Conservation (phyloP, 2,329 filamentous ascomycete species). For the Alternaria triticimaculans region DNA sequence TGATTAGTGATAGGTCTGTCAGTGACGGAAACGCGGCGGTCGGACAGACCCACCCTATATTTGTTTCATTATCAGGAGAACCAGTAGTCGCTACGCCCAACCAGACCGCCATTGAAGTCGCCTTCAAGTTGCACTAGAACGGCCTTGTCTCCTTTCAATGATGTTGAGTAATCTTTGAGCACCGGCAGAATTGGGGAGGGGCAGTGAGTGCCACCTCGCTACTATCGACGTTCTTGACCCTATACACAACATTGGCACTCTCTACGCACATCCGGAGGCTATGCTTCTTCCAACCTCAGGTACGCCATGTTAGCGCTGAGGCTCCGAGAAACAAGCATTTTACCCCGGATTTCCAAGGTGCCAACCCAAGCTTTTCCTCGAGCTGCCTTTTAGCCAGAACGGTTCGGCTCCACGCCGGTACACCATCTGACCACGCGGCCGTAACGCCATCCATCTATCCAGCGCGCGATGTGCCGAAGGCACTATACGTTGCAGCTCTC, state of each 20-base stretch:
- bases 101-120: background rate
- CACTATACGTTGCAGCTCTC: constrained; percentile 2
- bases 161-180: background rate
- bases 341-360: constrained; percentile 16
- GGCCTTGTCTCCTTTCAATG: too few species aligned
- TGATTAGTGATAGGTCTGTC: background rate
- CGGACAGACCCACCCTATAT: background rate
- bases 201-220: background rate
- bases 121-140: background rate
- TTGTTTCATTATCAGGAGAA: constrained; percentile 1
- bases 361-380: constrained; percentile 5
- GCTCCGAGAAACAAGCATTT: constrained; percentile 17
- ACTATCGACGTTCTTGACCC: background rate
- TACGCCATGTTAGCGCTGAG: constrained; percentile 2
- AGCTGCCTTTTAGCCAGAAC: constrained; percentile 33
- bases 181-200: background rate
- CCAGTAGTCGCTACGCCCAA: background rate
- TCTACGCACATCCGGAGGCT: constrained; percentile 8
- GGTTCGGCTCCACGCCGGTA: constrained; percentile 15
- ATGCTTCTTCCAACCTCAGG: background rate
- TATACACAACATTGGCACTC: background rate
- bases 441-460: constrained; percentile 11
- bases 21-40: background rate
- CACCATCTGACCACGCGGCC: constrained; percentile 14
- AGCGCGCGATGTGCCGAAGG: constrained; percentile 14